phyloP scores from a whole-genome alignment of 1,284 basidiomycete species.

The Xanthoconium separans region DNA sequence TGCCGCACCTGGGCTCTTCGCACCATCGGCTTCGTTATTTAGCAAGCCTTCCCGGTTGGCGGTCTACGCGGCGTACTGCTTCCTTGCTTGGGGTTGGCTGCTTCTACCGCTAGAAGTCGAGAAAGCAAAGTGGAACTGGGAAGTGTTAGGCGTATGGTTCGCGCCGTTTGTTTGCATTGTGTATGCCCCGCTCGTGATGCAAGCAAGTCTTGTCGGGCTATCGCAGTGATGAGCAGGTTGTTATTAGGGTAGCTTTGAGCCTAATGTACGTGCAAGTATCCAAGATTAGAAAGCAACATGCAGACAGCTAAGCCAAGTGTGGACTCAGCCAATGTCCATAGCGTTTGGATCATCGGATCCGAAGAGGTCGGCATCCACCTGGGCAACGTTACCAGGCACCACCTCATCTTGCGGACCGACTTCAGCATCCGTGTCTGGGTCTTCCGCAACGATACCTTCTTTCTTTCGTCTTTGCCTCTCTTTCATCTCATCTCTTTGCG shows the following conservation, averaged over 20 bases:
- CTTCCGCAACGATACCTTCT: conserved; percentile 54
- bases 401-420: conserved; percentile 41
- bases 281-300: background rate
- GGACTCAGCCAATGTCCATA: conserved; percentile 43
- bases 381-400: conserved; percentile 30
- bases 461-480: conserved; percentile 68
- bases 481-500: conserved; percentile 74
- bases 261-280: background rate
- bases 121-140: conserved; percentile 65
- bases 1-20: conserved; percentile 24
- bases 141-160: conserved; percentile 71
- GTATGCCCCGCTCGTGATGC: conserved; percentile 67
- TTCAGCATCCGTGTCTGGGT: conserved; percentile 46
- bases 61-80: conserved; percentile 44
- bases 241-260: background rate
- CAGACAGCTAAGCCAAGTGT: background rate
- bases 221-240: conserved; percentile 4
- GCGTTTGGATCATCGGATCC: conserved; percentile 48
- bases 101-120: conserved; percentile 42
- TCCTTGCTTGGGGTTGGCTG: conserved; percentile 61
- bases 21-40: conserved; percentile 23
- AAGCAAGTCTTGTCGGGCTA: conserved; percentile 57
- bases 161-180: conserved; percentile 72
- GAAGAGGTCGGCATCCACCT: conserved; percentile 46
- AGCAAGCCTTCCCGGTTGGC: conserved; percentile 31